These are phyloP conservation scores for Debaryomyces tyrocola DNA, from an alignment of 805 yeast genomes.

Conservation along the genomic window DNA sequence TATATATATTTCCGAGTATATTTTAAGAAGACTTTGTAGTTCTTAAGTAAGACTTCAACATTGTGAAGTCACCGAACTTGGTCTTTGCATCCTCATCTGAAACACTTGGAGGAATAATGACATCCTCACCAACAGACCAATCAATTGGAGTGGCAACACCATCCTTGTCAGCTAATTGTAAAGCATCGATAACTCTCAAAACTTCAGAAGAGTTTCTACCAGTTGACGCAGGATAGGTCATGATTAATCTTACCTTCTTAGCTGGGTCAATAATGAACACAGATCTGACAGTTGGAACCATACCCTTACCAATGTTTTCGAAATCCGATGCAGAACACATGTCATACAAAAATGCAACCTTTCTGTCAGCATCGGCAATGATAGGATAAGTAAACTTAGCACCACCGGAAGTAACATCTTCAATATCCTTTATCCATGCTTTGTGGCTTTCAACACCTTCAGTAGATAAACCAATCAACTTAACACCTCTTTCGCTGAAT, in stretches of 20 bases:
- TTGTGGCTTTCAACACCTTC: conserved; percentile 62
- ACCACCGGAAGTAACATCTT: conserved; percentile 58
- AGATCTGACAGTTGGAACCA: conserved; percentile 68
- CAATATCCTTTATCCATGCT: conserved; percentile 71
- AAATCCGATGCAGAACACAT: conserved; percentile 71
- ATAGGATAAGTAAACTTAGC: conserved; percentile 61
- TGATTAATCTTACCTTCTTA: conserved; percentile 59
- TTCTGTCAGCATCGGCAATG: conserved; percentile 63
- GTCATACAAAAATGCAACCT: conserved; percentile 62
- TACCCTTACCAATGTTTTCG: conserved; percentile 58
- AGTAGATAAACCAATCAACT: conserved; percentile 68
- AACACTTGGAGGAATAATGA: conserved; percentile 67
- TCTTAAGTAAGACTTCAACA: conserved; percentile 64
- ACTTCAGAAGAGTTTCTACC: conserved; percentile 79
- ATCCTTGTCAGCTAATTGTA: conserved; percentile 62
- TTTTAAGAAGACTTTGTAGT: conserved; percentile 36
- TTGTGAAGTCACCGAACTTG: conserved; percentile 60
- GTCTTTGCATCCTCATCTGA: conserved; percentile 59
- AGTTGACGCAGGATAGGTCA: conserved; percentile 71
- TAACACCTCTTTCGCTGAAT: conserved; percentile 62
- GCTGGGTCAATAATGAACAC: conserved; percentile 71
- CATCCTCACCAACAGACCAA: conserved; percentile 76
- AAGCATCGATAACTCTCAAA: conserved; percentile 66
- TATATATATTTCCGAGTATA: not conserved
- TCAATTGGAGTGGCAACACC: conserved; percentile 69